Conservation (phyloP, 164 flowering plant species). For the Liquidambar formosana region DNA sequence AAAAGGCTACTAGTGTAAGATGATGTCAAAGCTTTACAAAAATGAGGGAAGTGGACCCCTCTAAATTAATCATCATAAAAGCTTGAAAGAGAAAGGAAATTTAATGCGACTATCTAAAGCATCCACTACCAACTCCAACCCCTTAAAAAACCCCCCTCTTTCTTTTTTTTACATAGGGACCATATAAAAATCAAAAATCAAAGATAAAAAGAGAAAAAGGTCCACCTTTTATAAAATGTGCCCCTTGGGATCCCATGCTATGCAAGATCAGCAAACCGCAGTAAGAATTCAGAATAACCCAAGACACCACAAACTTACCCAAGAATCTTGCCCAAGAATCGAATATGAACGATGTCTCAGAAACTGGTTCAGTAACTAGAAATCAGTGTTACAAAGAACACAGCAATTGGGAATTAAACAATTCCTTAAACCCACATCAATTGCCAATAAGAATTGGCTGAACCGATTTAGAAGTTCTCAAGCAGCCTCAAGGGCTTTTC, state of each 20-base stretch:
- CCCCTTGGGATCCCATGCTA: slow-evolving; percentile 2
- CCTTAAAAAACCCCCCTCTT: too few relatives aligned
- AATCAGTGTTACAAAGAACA: too few relatives aligned
- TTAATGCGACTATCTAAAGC: neutral
- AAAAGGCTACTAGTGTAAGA: neutral
- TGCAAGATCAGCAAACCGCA: neutral
- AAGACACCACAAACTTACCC: neutral
- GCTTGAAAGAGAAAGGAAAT: neutral
- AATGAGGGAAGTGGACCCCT: neutral
- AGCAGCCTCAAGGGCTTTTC: neutral
- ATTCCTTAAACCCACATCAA: neutral
- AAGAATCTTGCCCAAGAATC: neutral
- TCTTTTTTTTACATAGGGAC: neutral
- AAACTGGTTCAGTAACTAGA: neutral
- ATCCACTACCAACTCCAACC: neutral
- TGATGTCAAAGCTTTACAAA: neutral
- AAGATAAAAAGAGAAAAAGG: too few relatives aligned
- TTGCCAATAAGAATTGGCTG: slow-evolving; percentile 1
- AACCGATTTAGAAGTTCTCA: neutral
- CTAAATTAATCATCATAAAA: neutral
- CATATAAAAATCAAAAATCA: too few relatives aligned
- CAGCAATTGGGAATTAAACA: neutral
- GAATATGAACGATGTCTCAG: neutral
- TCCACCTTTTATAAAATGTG: neutral
- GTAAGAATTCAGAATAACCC: neutral